These are phyloP conservation scores for Calocybe gangraenosa DNA, from an alignment of 768 basidiomycete species.

Conservation along the genomic window DNA sequence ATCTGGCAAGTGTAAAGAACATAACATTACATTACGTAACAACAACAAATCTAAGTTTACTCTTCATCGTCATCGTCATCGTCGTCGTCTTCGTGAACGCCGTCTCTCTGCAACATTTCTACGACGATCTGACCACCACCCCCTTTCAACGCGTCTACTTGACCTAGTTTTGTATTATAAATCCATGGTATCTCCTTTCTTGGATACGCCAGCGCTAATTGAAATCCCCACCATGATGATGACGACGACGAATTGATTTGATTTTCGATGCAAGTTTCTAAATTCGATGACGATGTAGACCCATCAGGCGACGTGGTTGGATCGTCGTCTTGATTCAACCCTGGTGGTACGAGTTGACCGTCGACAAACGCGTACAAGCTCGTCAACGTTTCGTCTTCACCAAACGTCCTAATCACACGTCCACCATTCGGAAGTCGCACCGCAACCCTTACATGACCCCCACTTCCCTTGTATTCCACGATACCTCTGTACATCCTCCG, in stretches of 20 bases:
- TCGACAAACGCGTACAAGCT: conserved; percentile 75
- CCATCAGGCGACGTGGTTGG: conserved; percentile 37
- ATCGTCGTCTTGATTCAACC: conserved; percentile 33
- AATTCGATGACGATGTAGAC: conserved; percentile 24
- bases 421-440: conserved; percentile 53
- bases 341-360: conserved; percentile 45
- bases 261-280: conserved; percentile 31
- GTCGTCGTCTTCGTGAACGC: too few species aligned
- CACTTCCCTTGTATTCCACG: conserved; percentile 20
- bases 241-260: conserved; percentile 22
- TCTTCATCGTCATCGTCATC: too few species aligned
- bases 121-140: too few species aligned
- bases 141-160: conserved; percentile 46
- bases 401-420: conserved; percentile 58
- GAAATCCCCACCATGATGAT: conserved; percentile 84
- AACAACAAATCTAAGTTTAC: too few species aligned
- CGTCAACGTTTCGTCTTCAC: conserved; percentile 45
- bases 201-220: conserved; percentile 66
- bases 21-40: too few species aligned
- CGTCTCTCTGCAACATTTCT: too few species aligned
- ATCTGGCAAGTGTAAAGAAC: too few species aligned
- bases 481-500: conserved; percentile 36
- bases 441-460: conserved; percentile 37
- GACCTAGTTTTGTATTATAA: conserved; percentile 31
- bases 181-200: conserved; percentile 56